Evolutionary conservation across 2,329 filamentous ascomycete species (phyloP).

Genomic region (Lachnellula suecica): DNA sequence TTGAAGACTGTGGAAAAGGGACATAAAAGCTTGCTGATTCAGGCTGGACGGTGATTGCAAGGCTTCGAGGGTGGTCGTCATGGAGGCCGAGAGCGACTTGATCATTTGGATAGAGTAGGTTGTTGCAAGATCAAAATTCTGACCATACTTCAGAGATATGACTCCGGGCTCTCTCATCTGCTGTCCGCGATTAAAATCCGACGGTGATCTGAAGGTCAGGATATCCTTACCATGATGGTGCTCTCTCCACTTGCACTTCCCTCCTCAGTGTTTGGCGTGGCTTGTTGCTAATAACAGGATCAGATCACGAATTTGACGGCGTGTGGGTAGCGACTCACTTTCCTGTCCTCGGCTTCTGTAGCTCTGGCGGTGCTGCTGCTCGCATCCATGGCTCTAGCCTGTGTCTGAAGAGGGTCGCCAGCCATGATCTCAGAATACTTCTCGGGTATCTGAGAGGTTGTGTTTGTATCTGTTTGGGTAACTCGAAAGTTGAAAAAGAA

Average conservation of each 20-base stretch:
- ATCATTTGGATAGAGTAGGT: background rate
- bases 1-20: background rate
- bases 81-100: background rate
- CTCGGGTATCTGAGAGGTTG: background rate
- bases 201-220: background rate
- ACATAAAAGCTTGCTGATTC: background rate
- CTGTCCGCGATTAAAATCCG: too few species aligned
- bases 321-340: background rate
- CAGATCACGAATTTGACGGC: background rate
- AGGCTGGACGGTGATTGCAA: background rate
- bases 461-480: too few species aligned
- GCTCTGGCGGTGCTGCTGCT: too few species aligned
- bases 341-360: background rate
- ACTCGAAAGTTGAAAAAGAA: too few species aligned
- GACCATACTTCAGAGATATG: too few species aligned
- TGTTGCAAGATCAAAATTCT: too few species aligned
- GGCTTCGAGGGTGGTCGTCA: background rate
- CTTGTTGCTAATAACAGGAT: background rate
- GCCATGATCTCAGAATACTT: background rate
- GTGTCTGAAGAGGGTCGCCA: background rate
- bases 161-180: too few species aligned
- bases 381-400: too few species aligned
- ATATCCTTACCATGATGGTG: background rate
- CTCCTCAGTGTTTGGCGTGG: too few species aligned
- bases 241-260: background rate